Conservation (phyloP, 805 yeast genomes). For the Metschnikowia orientalis region DNA sequence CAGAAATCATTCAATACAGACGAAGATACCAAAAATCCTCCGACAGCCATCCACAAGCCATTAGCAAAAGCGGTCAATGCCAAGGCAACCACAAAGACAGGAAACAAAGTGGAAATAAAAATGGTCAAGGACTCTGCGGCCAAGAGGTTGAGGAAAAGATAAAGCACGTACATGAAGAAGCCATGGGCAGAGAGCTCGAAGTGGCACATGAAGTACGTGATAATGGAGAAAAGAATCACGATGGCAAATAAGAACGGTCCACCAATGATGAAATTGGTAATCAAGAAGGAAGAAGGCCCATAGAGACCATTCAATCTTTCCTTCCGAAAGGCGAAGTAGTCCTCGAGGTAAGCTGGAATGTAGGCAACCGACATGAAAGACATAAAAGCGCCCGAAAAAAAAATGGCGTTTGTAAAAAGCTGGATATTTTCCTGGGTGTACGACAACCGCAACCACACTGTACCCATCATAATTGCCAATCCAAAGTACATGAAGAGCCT, state of each 20-base stretch:
- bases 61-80: slow-evolving; percentile 39
- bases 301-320: slow-evolving; percentile 36
- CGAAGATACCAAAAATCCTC: slow-evolving; percentile 37
- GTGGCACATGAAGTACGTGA: slow-evolving; percentile 33
- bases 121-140: slow-evolving; percentile 41
- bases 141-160: slow-evolving; percentile 35
- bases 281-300: slow-evolving; percentile 32
- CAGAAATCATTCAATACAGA: slow-evolving; percentile 33
- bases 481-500: slow-evolving; percentile 37
- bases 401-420: slow-evolving; percentile 30
- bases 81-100: slow-evolving; percentile 35
- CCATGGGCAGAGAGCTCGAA: slow-evolving; percentile 26
- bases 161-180: slow-evolving; percentile 32
- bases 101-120: slow-evolving; percentile 29
- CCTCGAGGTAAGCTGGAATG: slow-evolving; percentile 38
- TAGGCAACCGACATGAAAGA: slow-evolving; percentile 43
- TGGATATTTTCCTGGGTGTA: slow-evolving; percentile 22
- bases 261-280: slow-evolving; percentile 34
- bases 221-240: slow-evolving; percentile 26
- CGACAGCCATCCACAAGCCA: slow-evolving; percentile 43
- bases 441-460: slow-evolving; percentile 31
- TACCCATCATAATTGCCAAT: slow-evolving; percentile 40
- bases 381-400: slow-evolving; percentile 43
- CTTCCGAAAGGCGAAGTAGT: slow-evolving; percentile 24
- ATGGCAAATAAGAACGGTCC: slow-evolving; percentile 34